These are phyloP conservation scores for Citrus hindsii DNA, from an alignment of 345 rosid genomes.

Conservation along the genomic window DNA sequence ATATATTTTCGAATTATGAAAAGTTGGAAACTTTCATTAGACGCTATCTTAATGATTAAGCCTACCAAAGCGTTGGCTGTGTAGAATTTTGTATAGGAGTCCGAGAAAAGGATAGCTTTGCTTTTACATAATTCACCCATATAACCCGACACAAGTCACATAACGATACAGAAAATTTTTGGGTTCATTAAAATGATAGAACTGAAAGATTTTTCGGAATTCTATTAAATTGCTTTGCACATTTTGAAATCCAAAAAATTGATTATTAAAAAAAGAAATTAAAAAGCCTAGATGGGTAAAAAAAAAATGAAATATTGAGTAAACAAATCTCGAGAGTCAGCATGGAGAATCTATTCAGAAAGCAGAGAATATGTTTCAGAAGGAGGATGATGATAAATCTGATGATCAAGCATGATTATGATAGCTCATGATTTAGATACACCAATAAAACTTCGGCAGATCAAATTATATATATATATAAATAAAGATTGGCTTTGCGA, in stretches of 20 bases:
- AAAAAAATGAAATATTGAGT: too few relatives aligned
- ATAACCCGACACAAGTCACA: neutral
- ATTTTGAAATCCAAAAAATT: too few relatives aligned
- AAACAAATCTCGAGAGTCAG: neutral
- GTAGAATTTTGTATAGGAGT: neutral
- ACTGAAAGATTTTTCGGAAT: neutral
- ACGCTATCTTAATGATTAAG: neutral
- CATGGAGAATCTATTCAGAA: slow-evolving; percentile 4
- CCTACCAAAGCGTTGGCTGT: neutral
- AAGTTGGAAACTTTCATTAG: neutral
- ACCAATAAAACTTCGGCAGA: neutral
- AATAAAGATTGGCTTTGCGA: neutral
- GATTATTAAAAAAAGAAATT: too few relatives aligned
- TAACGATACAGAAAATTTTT: too few relatives aligned
- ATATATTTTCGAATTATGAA: too few relatives aligned
- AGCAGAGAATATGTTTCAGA: slow-evolving; percentile 7
- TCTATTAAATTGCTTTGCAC: too few relatives aligned
- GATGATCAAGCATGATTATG: neutral
- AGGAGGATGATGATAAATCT: neutral
- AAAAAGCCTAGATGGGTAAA: too few relatives aligned
- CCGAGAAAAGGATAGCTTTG: neutral
- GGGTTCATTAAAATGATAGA: neutral
- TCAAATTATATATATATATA: neutral
- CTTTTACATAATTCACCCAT: neutral
- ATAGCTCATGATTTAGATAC: neutral